These are phyloP conservation scores for Torrubiellomyces zombiae DNA, from an alignment of 2,329 filamentous ascomycete species.

Conservation along the genomic window DNA sequence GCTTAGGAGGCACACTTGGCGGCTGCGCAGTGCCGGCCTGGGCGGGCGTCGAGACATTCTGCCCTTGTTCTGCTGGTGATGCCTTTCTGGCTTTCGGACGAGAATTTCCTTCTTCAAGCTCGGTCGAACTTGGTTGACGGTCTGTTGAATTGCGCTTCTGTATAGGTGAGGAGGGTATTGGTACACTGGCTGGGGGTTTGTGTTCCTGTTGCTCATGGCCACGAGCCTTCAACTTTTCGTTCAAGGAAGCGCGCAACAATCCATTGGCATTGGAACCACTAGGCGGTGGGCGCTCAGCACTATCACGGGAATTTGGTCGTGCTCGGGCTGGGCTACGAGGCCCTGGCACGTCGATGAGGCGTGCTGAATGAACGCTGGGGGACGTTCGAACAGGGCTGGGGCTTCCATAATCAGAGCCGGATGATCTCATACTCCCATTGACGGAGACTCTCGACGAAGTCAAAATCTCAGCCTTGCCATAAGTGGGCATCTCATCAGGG, in stretches of 20 bases:
- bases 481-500: conserved; percentile 26
- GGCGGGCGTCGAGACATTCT: neutral
- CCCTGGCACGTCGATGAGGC: conserved; percentile 38
- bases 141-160: neutral
- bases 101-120: conserved; percentile 1
- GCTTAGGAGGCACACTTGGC: neutral
- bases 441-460: conserved; percentile 40
- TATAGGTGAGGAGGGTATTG: neutral
- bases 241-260: too few relatives aligned
- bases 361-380: conserved; percentile 36
- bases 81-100: neutral
- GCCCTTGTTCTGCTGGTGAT: neutral
- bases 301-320: conserved; percentile 30
- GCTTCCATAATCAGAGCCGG: conserved; percentile 28
- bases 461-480: conserved; percentile 42
- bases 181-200: neutral
- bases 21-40: neutral
- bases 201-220: neutral
- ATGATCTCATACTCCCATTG: conserved; percentile 31
- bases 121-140: too few relatives aligned
- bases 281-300: conserved; percentile 23
- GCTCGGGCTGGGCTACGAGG: conserved; percentile 34
- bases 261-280: too few relatives aligned
- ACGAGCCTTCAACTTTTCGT: too few relatives aligned
- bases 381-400: conserved; percentile 20